Evolutionary conservation across 1,284 basidiomycete species (phyloP).

Genomic region (Trametes versicolor): DNA sequence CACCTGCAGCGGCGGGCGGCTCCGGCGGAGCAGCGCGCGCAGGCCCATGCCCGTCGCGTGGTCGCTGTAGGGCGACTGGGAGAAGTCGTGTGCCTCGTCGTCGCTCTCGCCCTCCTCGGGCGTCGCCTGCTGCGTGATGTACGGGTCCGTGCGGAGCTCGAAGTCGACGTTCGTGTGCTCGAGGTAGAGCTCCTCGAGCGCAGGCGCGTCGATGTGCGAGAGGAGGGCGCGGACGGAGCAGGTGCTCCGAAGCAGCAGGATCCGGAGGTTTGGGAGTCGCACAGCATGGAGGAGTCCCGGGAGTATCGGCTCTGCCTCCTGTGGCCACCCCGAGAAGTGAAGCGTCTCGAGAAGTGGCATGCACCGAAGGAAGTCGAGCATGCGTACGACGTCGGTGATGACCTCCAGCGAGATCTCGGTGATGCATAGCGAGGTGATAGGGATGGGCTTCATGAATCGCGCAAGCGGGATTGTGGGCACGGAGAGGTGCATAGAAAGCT

Average conservation of each 20-base stretch:
- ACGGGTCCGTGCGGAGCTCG: conserved; percentile 46
- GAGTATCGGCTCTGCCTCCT: conserved; percentile 52
- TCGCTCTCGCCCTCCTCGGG: conserved; percentile 71
- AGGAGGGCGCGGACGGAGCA: conserved; percentile 71
- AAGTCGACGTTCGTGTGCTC: conserved; percentile 73
- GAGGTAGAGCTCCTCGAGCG: conserved; percentile 66
- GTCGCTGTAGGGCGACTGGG: conserved; percentile 78
- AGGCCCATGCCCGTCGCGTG: conserved; percentile 83
- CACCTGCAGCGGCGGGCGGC: conserved; percentile 65
- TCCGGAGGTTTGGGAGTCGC: conserved; percentile 61
- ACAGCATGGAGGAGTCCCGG: conserved; percentile 47
- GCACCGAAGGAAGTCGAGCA: conserved; percentile 66
- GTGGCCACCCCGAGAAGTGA: conserved; percentile 63
- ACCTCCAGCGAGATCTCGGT: conserved; percentile 53
- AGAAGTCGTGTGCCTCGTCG: conserved; percentile 75
- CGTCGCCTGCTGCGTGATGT: conserved; percentile 27
- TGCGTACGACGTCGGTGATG: conserved; percentile 51
- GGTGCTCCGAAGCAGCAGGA: conserved; percentile 63
- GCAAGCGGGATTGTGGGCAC: conserved; percentile 56
- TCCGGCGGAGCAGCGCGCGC: conserved; percentile 65
- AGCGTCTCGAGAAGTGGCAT: conserved; percentile 69
- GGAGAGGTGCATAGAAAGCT: conserved; percentile 43
- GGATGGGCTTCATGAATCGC: conserved; percentile 55
- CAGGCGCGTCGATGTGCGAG: conserved; percentile 65
- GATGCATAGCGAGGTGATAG: conserved; percentile 64